phyloP scores from a whole-genome alignment of 2,329 filamentous ascomycete genomes.

The Thelonectria olida region DNA sequence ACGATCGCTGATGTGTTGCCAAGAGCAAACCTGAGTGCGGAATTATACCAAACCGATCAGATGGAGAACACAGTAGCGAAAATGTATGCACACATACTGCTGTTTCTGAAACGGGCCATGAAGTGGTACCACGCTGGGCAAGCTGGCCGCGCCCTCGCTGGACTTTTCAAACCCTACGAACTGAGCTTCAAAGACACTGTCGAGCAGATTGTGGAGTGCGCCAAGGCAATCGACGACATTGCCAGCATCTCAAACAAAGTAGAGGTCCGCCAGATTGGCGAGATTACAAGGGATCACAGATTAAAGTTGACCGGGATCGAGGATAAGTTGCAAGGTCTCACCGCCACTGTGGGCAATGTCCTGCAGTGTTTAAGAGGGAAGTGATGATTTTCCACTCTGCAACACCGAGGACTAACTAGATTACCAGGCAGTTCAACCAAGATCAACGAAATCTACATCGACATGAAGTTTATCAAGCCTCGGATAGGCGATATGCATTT shows the following conservation, averaged over 20 bases:
- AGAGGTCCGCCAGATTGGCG: not conserved
- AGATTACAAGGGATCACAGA: no score
- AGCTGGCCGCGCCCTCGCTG: not conserved
- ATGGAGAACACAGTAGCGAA: constrained; percentile 6
- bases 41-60: constrained; percentile 2
- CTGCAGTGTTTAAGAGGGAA: no score
- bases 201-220: not conserved
- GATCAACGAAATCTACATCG: not conserved
- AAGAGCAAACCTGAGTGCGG: not conserved
- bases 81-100: constrained; percentile 5
- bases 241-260: not conserved
- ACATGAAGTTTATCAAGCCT: not conserved
- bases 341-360: no score
- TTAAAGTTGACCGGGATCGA: no score
- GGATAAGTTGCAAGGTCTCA: no score
- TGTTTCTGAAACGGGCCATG: constrained; percentile 6
- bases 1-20: constrained; percentile 2
- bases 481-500: not conserved
- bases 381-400: no score
- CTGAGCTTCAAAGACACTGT: not conserved
- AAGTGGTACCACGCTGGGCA: constrained; percentile 2
- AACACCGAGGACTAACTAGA: not conserved
- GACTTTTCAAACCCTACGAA: constrained; percentile 11
- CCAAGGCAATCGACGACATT: not conserved
- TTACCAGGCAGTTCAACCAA: not conserved